phyloP scores from a whole-genome alignment of 148 eudicot species.

The Bassia scoparia region DNA sequence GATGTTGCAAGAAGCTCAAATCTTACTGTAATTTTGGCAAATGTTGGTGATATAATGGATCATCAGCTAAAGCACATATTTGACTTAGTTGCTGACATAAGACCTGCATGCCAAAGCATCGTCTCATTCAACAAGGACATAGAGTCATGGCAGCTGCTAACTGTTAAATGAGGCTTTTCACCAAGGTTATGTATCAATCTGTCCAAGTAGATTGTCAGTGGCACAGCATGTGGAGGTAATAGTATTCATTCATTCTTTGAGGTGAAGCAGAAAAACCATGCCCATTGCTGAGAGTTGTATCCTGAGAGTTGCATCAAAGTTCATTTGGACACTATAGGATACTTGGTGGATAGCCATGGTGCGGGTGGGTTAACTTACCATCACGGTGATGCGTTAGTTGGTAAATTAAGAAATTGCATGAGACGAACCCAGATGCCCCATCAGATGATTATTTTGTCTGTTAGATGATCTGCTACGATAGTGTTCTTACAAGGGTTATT shows the following conservation, averaged over 20 bases:
- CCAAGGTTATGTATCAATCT: not conserved
- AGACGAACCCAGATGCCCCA: not conserved
- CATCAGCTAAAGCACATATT: slow-evolving; percentile 22
- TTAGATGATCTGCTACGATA: not conserved
- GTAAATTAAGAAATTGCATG: slow-evolving; percentile 1
- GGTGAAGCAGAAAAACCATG: slow-evolving; percentile 8
- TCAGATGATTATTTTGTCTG: not conserved
- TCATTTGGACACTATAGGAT: not conserved
- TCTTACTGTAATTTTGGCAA: slow-evolving; percentile 33
- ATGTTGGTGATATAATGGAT: slow-evolving; percentile 22
- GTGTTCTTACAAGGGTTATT: not conserved
- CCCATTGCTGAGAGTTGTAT: slow-evolving; percentile 9
- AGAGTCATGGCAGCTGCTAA: not conserved
- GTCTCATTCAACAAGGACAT: slow-evolving; percentile 9
- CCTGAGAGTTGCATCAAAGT: not conserved
- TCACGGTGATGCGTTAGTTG: slow-evolving; percentile 10
- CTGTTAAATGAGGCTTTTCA: not conserved
- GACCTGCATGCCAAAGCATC: not conserved
- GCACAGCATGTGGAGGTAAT: slow-evolving; percentile 6
- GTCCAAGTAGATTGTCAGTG: not conserved
- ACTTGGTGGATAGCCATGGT: not conserved
- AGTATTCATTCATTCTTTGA: not conserved
- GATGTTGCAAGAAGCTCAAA: slow-evolving; percentile 60
- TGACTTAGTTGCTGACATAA: slow-evolving; percentile 5
- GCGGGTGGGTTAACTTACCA: not conserved